A percentile compares a stretch with the other conserved stretches of the same genome.
Evolutionary conservation across 1,284 basidiomycete genomes (phyloP).

Genomic region (Kalmanozyma brasiliensis): DNA sequence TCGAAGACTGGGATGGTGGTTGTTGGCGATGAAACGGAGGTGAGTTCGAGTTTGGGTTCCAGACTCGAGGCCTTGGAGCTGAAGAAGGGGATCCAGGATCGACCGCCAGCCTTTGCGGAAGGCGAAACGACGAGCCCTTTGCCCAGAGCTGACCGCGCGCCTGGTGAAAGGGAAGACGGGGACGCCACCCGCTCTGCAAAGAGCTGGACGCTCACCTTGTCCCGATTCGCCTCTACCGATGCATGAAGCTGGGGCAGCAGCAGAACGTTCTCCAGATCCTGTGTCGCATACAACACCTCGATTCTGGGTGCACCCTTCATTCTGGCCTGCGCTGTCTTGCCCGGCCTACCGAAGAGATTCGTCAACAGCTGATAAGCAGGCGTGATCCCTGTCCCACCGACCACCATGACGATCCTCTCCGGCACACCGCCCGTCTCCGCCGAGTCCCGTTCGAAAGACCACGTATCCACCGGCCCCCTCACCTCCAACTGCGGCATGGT

Average conservation of each 20-base stretch:
- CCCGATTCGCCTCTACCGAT: conserved; percentile 15
- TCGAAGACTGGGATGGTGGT: conserved; percentile 33
- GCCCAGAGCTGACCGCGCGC: conserved; percentile 7
- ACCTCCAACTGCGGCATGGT: conserved; percentile 32
- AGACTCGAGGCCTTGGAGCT: conserved; percentile 1
- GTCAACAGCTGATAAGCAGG: conserved; percentile 54
- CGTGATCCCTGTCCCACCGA: conserved; percentile 55
- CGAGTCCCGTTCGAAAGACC: conserved; percentile 31
- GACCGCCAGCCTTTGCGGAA: background rate
- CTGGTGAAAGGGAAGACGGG: conserved; percentile 5
- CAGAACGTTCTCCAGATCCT: conserved; percentile 17
- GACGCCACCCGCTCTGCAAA: conserved; percentile 25
- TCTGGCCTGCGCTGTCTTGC: background rate
- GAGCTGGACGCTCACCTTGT: conserved; percentile 24
- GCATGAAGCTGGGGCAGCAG: conserved; percentile 42
- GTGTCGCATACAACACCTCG: conserved; percentile 43
- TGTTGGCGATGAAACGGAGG: background rate
- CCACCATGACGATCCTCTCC: conserved; percentile 40
- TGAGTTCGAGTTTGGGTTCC: conserved; percentile 14
- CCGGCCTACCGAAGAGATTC: conserved; percentile 27
- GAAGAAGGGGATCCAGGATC: conserved; percentile 15
- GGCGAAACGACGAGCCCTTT: conserved; percentile 5
- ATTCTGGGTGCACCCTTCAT: conserved; percentile 12
- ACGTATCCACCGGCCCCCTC: conserved; percentile 52
- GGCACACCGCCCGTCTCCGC: conserved; percentile 2